Conservation (phyloP, 345 rosid species). For the Chamaenerion angustifolium region DNA sequence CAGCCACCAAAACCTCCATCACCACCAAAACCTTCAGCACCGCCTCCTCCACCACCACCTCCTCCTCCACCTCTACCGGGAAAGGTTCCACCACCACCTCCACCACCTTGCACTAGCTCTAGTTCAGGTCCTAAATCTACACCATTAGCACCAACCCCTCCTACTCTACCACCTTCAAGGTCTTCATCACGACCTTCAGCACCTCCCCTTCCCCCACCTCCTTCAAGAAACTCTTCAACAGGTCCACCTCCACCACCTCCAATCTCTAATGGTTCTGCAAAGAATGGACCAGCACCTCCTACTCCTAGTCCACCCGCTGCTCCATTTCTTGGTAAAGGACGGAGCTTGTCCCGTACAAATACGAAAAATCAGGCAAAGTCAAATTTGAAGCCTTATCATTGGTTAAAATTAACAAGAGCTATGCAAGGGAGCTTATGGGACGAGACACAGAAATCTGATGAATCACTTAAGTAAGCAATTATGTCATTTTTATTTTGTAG, state of each 20-base stretch:
- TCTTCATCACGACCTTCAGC: slow-evolving; percentile 3
- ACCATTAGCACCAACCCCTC: background rate
- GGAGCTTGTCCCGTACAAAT: slow-evolving; percentile 46
- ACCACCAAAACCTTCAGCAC: no score
- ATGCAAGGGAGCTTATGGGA: slow-evolving; percentile 97
- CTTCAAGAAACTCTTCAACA: slow-evolving; percentile 5
- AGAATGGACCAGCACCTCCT: slow-evolving; percentile 21
- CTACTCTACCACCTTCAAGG: background rate
- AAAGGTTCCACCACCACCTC: no score
- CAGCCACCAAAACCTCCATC: no score
- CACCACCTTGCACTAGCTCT: background rate
- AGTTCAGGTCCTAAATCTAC: background rate
- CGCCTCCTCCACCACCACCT: background rate
- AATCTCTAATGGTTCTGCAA: slow-evolving; percentile 7
- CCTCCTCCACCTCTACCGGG: slow-evolving; percentile 14
- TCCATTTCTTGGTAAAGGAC: slow-evolving; percentile 43
- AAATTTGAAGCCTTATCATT: slow-evolving; percentile 89
- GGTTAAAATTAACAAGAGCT: slow-evolving; percentile 90
- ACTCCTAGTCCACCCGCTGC: slow-evolving; percentile 20
- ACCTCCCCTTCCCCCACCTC: slow-evolving; percentile 4
- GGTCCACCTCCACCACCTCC: slow-evolving; percentile 13
- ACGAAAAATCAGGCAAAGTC: slow-evolving; percentile 39
- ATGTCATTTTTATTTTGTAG: slow-evolving; percentile 5
- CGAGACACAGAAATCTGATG: slow-evolving; percentile 77
- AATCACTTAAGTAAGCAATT: slow-evolving; percentile 55